A percentile compares a stretch with the other conserved stretches of the same genome.
Conservation (phyloP, 1,139 yeast genomes). For the Candida tropicalis region DNA sequence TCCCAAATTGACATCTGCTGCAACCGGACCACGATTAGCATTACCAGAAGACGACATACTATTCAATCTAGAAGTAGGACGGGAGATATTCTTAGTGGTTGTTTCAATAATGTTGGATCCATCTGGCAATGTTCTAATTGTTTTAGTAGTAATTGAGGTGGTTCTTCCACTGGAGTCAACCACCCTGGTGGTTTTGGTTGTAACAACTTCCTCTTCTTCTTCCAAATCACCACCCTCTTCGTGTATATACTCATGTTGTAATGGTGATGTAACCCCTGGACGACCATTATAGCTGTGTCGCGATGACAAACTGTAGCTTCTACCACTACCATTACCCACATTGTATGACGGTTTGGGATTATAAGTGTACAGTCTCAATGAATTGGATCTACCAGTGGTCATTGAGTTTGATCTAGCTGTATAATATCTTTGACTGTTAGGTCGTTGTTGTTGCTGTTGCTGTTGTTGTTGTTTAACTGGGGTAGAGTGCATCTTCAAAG, state of each 20-base stretch:
- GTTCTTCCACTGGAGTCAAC: constrained; percentile 48
- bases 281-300: constrained; percentile 2
- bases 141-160: constrained; percentile 46
- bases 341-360: constrained; percentile 46
- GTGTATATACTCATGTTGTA: constrained; percentile 9
- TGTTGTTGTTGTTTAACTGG: constrained; percentile 18
- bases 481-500: constrained; percentile 34
- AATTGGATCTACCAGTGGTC: constrained; percentile 27
- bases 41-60: constrained; percentile 25
- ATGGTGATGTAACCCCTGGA: constrained; percentile 3
- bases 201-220: constrained; percentile 33
- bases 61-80: constrained; percentile 38
- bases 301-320: constrained; percentile 24
- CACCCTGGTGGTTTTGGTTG: constrained; percentile 48
- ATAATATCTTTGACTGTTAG: constrained; percentile 10
- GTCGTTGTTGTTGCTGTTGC: constrained; percentile 10
- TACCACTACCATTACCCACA: constrained; percentile 22
- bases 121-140: constrained; percentile 43
- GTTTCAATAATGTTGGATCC: constrained; percentile 51
- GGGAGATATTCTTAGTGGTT: constrained; percentile 45
- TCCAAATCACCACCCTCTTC: constrained; percentile 20
- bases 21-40: constrained; percentile 24
- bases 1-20: constrained; percentile 27
- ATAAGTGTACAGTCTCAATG: constrained; percentile 40
- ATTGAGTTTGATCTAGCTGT: constrained; percentile 20